Evolutionary conservation across 306 rosid species (phyloP), one percentile per base, ranked within the genome.

Genomic region (Dicorynia guianensis): DNA sequence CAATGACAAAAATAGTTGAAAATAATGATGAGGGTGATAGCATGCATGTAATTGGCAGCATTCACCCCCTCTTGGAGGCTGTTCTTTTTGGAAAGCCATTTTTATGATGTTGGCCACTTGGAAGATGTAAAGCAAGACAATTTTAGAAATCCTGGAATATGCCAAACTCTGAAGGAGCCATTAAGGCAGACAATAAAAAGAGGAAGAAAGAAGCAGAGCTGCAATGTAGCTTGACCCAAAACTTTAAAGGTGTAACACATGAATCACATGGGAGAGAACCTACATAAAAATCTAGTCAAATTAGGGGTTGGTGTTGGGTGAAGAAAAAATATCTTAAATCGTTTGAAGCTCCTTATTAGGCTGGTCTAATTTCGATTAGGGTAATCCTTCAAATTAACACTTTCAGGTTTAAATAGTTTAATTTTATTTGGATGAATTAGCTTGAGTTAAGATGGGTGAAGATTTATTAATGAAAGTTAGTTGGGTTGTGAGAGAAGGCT

Each of bases 201-300:
- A 69, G 59, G 74, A 38, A 69, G 11, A 53, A 4, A 18, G 38
- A 69, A 38, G 46, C 38, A 8, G 48, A 54, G 59, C 12, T 39
- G 19, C 46, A 17, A 12, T 14, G 35, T 5, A 43, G 75, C 19
- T 18, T 3, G 48, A 19, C 42, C 11, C 43, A 54, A 40, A 42
- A 44, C 17, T 33, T 44, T 42, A 11, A 63, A 39, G 34, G 34
- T 63, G 69, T 13, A 38, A 39, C 10, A 11, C n/a, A 49, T 11
- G 43, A 68, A 11, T 38, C 48, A 68, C 34, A 14, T 19, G 58
- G 12, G 20, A 50, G 58, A 35, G 38, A 15, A 13, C 25, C 74
- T 8, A 1, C 12, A 9, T 36, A 19, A 15, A 20, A 52, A 30
- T 54, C 52, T 17, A 3, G 52, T 43, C 19, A 54, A 54, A 52